Conservation (phyloP, 2,329 filamentous ascomycete species). For the Aspergillus floridensis region DNA sequence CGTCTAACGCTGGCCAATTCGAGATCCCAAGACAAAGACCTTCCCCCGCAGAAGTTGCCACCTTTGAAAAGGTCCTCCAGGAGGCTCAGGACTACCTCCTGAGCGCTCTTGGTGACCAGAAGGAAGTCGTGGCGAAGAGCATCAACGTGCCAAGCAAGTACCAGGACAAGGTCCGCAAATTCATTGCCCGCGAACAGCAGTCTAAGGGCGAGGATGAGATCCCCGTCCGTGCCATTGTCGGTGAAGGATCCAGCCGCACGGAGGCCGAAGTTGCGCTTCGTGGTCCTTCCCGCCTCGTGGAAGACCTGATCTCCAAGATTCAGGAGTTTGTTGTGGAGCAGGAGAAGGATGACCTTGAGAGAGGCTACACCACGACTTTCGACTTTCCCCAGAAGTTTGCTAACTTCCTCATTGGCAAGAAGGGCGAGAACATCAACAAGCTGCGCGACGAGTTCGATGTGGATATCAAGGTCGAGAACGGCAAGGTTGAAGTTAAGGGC, state of each 20-base stretch:
- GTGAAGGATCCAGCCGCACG: constrained; percentile 30
- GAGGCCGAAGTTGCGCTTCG: constrained; percentile 64
- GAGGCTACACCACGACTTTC: constrained; percentile 79
- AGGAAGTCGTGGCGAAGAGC: constrained; percentile 54
- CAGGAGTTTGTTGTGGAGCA: constrained; percentile 79
- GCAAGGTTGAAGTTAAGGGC: constrained; percentile 92
- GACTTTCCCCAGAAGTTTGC: constrained; percentile 95
- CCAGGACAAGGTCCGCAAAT: constrained; percentile 62
- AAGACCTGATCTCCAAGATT: constrained; percentile 70
- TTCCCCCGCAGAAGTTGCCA: constrained; percentile 52
- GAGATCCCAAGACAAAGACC: constrained; percentile 57
- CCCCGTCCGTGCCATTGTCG: constrained; percentile 57
- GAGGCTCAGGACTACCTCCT: constrained; percentile 59
- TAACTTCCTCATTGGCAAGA: constrained; percentile 73
- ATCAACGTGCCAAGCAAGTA: constrained; percentile 59
- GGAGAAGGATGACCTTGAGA: constrained; percentile 89
- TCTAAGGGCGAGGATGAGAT: constrained; percentile 49
- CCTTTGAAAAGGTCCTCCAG: constrained; percentile 57
- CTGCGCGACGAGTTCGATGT: constrained; percentile 68
- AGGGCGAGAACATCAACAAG: constrained; percentile 67
- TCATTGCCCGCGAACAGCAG: constrained; percentile 57
- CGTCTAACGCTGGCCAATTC: constrained; percentile 47
- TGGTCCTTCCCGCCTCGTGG: constrained; percentile 71
- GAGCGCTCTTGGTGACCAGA: constrained; percentile 53
- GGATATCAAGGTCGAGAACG: constrained; percentile 85